Conservation (phyloP, 2,329 filamentous ascomycete genomes). For the Trichophyton verrucosum region DNA sequence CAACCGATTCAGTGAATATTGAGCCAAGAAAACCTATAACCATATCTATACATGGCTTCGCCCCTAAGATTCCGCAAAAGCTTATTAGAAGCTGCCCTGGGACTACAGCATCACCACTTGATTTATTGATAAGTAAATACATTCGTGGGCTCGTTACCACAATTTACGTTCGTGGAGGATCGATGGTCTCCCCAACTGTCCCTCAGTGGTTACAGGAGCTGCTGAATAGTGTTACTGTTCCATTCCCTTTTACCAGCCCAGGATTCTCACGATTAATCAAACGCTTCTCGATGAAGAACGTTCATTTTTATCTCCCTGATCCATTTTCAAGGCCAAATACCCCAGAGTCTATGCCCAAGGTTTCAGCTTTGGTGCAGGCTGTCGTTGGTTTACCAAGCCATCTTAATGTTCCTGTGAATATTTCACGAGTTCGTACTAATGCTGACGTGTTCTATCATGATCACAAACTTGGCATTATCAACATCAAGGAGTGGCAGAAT, state of each 20-base stretch:
- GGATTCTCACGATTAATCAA: constrained; percentile 72
- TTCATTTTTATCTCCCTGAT: constrained; percentile 74
- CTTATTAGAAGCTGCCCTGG: constrained; percentile 64
- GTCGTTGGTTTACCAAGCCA: constrained; percentile 68
- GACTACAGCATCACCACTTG: constrained; percentile 67
- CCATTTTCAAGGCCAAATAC: constrained; percentile 63
- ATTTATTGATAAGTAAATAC: constrained; percentile 67
- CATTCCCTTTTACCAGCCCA: constrained; percentile 70
- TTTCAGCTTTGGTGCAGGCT: constrained; percentile 74
- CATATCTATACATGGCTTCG: constrained; percentile 57
- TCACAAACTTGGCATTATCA: constrained; percentile 66
- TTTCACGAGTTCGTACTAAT: constrained; percentile 61
- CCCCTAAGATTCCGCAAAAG: constrained; percentile 60
- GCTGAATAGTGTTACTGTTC: constrained; percentile 67
- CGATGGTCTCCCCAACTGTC: constrained; percentile 51
- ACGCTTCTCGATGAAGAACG: constrained; percentile 75
- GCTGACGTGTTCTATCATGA: constrained; percentile 70
- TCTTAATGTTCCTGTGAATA: constrained; percentile 73
- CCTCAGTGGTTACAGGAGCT: constrained; percentile 75
- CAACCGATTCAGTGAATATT: constrained; percentile 55
- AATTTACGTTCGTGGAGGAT: constrained; percentile 71
- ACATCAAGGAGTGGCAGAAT: constrained; percentile 68
- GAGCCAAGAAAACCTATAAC: constrained; percentile 55
- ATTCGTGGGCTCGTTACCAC: constrained; percentile 67
- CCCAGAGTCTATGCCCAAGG: constrained; percentile 59